These are phyloP conservation scores for Citrus cavaleriei DNA, from an alignment of 345 rosid genomes.

Conservation along the genomic window DNA sequence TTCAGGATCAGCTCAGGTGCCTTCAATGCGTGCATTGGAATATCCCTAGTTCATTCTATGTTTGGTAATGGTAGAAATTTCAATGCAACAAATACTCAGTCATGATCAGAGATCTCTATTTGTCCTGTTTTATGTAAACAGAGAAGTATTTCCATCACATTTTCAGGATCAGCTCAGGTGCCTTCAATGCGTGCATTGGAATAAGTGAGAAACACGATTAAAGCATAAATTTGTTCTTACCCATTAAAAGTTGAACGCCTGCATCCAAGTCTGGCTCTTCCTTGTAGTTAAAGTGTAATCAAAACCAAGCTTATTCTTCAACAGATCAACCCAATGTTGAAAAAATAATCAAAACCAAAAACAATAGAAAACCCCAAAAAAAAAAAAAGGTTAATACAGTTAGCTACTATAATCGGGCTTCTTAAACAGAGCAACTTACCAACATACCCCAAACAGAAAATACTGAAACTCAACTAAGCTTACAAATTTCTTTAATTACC, in stretches of 20 bases:
- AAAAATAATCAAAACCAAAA: background rate
- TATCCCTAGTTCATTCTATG: no score
- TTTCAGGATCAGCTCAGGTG: background rate
- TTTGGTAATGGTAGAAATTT: background rate
- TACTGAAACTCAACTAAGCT: no score
- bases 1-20: no score
- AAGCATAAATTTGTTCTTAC: constrained; percentile 19
- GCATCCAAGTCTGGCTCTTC: constrained; percentile 36
- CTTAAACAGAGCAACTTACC: no score
- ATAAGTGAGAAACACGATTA: background rate
- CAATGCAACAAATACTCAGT: background rate
- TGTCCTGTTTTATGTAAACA: background rate
- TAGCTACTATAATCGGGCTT: no score
- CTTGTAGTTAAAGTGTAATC: constrained; percentile 74
- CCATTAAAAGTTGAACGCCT: background rate
- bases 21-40: no score
- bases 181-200: background rate
- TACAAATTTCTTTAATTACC: no score
- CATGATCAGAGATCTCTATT: background rate
- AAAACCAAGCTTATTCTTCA: constrained; percentile 43
- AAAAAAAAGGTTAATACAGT: no score
- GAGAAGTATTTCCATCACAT: background rate
- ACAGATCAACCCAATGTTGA: constrained; percentile 42
- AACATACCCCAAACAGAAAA: no score
- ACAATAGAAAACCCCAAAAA: no score